Evolutionary conservation across 352 stramenopile species (phyloP).

Genomic region (Phytophthora colocasiae): DNA sequence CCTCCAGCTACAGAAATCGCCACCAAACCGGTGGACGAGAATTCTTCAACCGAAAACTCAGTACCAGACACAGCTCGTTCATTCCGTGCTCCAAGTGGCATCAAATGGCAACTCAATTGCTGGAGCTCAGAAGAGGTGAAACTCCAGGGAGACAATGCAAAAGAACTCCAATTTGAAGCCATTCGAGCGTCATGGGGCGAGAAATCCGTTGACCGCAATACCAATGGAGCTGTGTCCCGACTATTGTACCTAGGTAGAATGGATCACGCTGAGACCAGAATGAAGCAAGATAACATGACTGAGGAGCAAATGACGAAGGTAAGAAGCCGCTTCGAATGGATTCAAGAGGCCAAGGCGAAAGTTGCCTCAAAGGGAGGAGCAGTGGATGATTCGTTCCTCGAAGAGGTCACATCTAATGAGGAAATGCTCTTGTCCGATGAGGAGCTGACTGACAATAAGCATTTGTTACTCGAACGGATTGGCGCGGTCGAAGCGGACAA

Average conservation of each 20-base stretch:
- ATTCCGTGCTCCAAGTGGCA: slow-evolving; percentile 13
- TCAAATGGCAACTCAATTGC: slow-evolving; percentile 62
- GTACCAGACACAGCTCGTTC: slow-evolving; percentile 15
- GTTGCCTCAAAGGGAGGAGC: slow-evolving; percentile 6
- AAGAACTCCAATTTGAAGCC: slow-evolving; percentile 59
- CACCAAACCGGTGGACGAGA: slow-evolving; percentile 19
- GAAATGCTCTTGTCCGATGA: slow-evolving; percentile 32
- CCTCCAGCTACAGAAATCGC: slow-evolving; percentile 5
- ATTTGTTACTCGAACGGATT: slow-evolving; percentile 42
- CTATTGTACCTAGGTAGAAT: slow-evolving; percentile 55
- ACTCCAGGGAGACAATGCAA: slow-evolving; percentile 60
- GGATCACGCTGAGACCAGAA: slow-evolving; percentile 47
- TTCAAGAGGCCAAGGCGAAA: slow-evolving; percentile 29
- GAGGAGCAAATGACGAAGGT: slow-evolving; percentile 58
- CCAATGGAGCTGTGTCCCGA: slow-evolving; percentile 58
- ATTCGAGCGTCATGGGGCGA: slow-evolving; percentile 63
- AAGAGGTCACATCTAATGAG: slow-evolving; percentile 14
- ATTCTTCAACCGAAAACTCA: slow-evolving; percentile 1
- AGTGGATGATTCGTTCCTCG: slow-evolving; percentile 17
- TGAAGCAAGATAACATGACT: slow-evolving; percentile 46
- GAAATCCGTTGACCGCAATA: slow-evolving; percentile 59
- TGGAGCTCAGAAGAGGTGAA: slow-evolving; percentile 74
- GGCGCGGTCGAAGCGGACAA: slow-evolving; percentile 27
- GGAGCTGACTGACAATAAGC: slow-evolving; percentile 41
- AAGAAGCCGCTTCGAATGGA: slow-evolving; percentile 52